Percentiles rank a stretch among this genome's conserved stretches.
Evolutionary conservation across 169 alveolate genomes (phyloP).

Genomic region (Blepharisma undulans): DNA sequence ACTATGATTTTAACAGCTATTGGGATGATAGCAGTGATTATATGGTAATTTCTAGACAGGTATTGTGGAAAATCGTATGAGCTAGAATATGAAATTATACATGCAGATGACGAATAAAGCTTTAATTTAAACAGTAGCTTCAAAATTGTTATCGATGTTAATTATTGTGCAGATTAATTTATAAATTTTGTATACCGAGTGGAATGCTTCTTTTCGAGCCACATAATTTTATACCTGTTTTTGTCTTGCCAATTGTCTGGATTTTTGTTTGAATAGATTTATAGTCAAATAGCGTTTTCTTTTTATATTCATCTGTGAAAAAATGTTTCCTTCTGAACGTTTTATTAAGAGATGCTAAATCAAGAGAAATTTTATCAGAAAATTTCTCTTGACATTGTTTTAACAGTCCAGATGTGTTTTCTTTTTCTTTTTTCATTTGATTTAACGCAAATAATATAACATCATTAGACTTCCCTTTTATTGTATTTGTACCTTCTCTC

Average conservation of each 20-base stretch:
- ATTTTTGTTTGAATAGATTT: not conserved
- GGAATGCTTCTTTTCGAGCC: not conserved
- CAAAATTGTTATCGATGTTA: too few species aligned
- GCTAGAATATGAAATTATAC: not conserved
- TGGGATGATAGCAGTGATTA: not conserved
- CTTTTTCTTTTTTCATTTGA: not conserved
- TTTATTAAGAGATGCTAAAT: not conserved
- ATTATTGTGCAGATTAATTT: not conserved
- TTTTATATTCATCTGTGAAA: not conserved
- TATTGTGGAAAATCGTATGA: not conserved
- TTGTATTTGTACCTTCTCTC: not conserved
- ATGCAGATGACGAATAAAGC: slow-evolving; percentile 7
- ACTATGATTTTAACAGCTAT: not conserved
- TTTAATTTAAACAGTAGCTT: too few species aligned
- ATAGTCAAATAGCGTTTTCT: not conserved
- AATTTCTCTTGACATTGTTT: not conserved
- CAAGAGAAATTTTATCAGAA: not conserved
- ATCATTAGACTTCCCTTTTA: not conserved
- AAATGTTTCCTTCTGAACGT: not conserved
- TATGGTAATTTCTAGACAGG: not conserved
- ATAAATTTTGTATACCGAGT: not conserved
- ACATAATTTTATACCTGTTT: not conserved
- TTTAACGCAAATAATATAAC: not conserved
- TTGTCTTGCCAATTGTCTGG: not conserved
- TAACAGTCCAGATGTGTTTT: not conserved